Conservation (phyloP, 306 rosid species). For the Vigna unguiculata region DNA sequence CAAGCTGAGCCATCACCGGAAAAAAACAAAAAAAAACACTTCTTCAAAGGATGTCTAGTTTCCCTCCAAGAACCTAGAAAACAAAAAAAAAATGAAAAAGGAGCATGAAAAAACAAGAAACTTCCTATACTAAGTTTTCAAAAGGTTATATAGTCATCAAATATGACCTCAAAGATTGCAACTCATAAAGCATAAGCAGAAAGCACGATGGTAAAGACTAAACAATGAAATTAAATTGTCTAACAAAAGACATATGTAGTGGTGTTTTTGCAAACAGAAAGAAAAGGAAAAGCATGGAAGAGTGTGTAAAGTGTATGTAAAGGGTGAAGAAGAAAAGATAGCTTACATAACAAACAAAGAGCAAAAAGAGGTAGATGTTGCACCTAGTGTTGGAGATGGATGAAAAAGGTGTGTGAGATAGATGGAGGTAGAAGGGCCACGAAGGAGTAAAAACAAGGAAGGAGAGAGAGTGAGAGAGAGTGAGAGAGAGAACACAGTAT, state of each 20-base stretch:
- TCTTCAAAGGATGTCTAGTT: conserved; percentile 41
- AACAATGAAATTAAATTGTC: conserved; percentile 32
- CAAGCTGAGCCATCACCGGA: conserved; percentile 32
- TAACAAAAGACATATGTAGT: not conserved
- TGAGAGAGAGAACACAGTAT: conserved; percentile 2
- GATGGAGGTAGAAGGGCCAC: conserved; percentile 50
- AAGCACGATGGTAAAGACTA: conserved; percentile 35
- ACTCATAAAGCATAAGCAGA: conserved; percentile 41
- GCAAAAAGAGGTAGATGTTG: not conserved
- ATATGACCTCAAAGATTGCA: conserved; percentile 43
- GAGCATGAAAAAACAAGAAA: conserved; percentile 37
- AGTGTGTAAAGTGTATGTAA: not conserved
- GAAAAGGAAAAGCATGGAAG: conserved; percentile 44
- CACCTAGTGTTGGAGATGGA: conserved; percentile 42
- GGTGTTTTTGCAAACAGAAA: conserved; percentile 37
- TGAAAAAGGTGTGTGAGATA: conserved; percentile 40
- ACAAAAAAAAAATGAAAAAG: not conserved
- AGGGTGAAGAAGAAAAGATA: conserved; percentile 8
- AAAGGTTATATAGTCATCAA: conserved; percentile 37
- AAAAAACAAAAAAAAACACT: too few relatives aligned
- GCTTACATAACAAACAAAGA: not conserved
- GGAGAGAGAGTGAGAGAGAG: conserved; percentile 30
- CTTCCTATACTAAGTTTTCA: conserved; percentile 42
- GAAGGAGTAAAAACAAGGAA: conserved; percentile 41
- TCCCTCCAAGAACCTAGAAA: conserved; percentile 36